phyloP scores from a whole-genome alignment of 176 grass and related monocot species.

The Juncus inflexus region DNA sequence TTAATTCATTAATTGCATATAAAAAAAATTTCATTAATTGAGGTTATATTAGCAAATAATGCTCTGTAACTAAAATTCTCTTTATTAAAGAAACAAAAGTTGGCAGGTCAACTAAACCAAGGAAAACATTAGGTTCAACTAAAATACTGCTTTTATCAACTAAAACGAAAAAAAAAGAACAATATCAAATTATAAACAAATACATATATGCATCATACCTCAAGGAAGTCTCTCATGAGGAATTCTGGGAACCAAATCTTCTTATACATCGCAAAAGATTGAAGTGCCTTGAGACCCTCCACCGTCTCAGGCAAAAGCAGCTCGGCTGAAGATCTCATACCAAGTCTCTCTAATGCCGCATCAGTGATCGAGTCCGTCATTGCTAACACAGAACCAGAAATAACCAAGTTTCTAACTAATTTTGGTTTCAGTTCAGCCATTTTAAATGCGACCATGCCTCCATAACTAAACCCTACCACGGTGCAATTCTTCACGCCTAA shows the following conservation, averaged over 20 bases:
- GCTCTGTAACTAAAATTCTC: no score
- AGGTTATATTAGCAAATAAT: no score
- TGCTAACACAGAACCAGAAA: conserved; percentile 71
- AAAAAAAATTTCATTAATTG: no score
- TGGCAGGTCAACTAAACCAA: no score
- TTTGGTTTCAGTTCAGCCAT: conserved; percentile 70
- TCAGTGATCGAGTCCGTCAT: conserved; percentile 84
- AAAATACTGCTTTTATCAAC: no score
- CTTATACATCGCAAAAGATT: conserved; percentile 50
- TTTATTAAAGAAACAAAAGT: no score
- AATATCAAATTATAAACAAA: no score
- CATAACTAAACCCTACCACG: conserved; percentile 94
- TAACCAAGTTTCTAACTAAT: conserved; percentile 56
- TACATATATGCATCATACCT: conserved; percentile 30
- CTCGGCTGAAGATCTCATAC: conserved; percentile 63
- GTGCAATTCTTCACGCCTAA: conserved; percentile 60
- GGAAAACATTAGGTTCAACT: no score
- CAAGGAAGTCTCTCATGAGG: conserved; percentile 56
- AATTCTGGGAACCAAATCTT: conserved; percentile 71
- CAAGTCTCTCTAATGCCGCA: conserved; percentile 40
- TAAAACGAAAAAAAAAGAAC: no score
- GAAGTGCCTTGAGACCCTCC: conserved; percentile 76
- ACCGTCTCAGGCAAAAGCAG: conserved; percentile 76
- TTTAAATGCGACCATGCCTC: conserved; percentile 90
- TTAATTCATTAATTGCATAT: no score